phyloP scores from a whole-genome alignment of 805 yeast species.

The Kodamaea laetipori region DNA sequence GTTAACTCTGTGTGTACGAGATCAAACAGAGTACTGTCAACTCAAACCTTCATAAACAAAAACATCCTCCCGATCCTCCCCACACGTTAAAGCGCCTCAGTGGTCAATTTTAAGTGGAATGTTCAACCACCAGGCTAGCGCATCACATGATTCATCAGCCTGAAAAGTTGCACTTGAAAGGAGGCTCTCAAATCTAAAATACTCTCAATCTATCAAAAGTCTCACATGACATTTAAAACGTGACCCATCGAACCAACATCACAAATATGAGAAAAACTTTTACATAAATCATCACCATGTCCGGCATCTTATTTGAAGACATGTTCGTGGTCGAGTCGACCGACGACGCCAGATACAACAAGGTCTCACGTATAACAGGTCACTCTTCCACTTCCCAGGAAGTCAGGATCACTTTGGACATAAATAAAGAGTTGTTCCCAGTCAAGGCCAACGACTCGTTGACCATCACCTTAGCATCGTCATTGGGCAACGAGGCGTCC shows the following conservation, averaged over 20 bases:
- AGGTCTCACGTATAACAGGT: constrained; percentile 86
- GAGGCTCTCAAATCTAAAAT: no score
- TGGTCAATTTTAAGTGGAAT: no score
- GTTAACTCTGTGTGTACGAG: no score
- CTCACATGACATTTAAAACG: not conserved
- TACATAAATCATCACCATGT: constrained; percentile 27
- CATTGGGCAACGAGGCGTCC: constrained; percentile 54
- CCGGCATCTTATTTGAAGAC: constrained; percentile 85
- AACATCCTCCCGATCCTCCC: no score
- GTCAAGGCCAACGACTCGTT: constrained; percentile 73
- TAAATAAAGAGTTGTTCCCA: constrained; percentile 91
- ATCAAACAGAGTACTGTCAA: no score
- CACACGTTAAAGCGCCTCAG: no score
- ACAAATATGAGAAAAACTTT: no score
- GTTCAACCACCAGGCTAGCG: no score
- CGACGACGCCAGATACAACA: constrained; percentile 89
- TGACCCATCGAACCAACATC: constrained; percentile 3
- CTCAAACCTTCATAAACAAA: no score
- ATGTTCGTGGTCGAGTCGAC: constrained; percentile 82
- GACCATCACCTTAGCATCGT: constrained; percentile 83
- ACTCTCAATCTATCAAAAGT: no score
- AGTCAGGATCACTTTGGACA: constrained; percentile 81
- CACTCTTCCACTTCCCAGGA: constrained; percentile 80
- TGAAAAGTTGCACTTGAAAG: no score
- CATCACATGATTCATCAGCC: no score